phyloP scores from a whole-genome alignment of 1,284 basidiomycete species.

The Gymnopus androsaceus region DNA sequence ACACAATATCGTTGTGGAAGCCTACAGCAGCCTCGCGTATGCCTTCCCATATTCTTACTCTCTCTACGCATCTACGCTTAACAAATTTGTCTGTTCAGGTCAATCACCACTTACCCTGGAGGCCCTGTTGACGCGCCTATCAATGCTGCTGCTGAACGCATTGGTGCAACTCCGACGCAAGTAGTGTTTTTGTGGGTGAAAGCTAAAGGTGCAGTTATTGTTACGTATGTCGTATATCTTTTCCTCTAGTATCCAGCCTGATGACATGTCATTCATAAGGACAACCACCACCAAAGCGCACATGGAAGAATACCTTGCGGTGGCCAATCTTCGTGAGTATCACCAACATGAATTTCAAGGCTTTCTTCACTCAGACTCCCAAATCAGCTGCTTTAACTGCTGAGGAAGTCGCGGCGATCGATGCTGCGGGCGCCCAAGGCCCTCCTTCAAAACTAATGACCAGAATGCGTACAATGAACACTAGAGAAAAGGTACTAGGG shows the following conservation, averaged over 20 bases:
- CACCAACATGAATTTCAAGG: background rate
- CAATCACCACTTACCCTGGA: slow-evolving; percentile 67
- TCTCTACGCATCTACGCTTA: background rate
- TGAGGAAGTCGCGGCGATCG: slow-evolving; percentile 44
- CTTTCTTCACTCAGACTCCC: background rate
- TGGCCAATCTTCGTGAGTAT: slow-evolving; percentile 7
- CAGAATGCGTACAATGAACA: background rate
- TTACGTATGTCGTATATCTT: slow-evolving; percentile 50
- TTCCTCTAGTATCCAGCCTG: background rate
- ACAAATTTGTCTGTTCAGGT: slow-evolving; percentile 37
- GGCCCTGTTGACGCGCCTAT: slow-evolving; percentile 74
- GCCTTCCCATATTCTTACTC: slow-evolving; percentile 21
- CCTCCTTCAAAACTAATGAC: slow-evolving; percentile 12
- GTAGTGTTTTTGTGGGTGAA: slow-evolving; percentile 70
- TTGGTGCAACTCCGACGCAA: slow-evolving; percentile 67
- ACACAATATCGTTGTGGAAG: slow-evolving; percentile 71
- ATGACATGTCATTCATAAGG: background rate
- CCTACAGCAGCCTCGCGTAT: slow-evolving; percentile 68
- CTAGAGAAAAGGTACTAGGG: background rate
- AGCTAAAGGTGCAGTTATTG: slow-evolving; percentile 65
- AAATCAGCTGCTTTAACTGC: slow-evolving; percentile 32
- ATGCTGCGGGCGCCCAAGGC: slow-evolving; percentile 40
- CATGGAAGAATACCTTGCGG: slow-evolving; percentile 14
- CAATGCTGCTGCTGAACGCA: slow-evolving; percentile 55
- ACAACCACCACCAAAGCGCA: slow-evolving; percentile 6